Percentiles rank a stretch among this genome's conserved stretches.
Evolutionary conservation across 1,284 basidiomycete species (phyloP).

Genomic region (Lignosus rhinocerotis): DNA sequence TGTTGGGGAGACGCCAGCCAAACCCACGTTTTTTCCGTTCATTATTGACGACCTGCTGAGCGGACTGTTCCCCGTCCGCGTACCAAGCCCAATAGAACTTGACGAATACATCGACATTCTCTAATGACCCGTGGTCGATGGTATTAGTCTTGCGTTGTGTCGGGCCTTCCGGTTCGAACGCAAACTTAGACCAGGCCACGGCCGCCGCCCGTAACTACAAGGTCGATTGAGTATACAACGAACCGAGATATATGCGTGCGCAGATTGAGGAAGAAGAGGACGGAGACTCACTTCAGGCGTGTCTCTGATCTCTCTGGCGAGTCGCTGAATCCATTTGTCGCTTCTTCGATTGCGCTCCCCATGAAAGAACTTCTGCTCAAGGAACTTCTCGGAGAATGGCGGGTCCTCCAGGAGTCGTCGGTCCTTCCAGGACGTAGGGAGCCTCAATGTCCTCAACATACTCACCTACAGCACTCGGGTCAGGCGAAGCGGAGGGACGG

Average conservation of each 20-base stretch:
- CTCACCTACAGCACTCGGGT: not conserved
- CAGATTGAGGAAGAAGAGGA: not conserved
- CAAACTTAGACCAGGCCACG: conserved; percentile 24
- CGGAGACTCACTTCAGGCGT: conserved; percentile 2
- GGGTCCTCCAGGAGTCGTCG: conserved; percentile 30
- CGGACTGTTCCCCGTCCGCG: not conserved
- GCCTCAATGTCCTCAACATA: conserved; percentile 15
- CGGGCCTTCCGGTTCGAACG: conserved; percentile 13
- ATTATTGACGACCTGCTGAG: conserved; percentile 6
- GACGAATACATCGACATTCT: conserved; percentile 24
- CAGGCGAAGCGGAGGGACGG: not conserved
- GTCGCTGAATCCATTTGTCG: conserved; percentile 15
- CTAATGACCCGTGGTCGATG: not conserved
- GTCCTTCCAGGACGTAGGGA: conserved; percentile 30
- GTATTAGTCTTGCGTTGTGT: not conserved
- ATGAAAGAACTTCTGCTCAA: not conserved
- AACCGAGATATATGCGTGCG: not conserved
- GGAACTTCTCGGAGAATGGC: conserved; percentile 31
- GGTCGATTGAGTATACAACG: not conserved
- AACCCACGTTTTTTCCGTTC: conserved; percentile 12
- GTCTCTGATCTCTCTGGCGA: conserved; percentile 11
- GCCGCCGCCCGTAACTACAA: conserved; percentile 21
- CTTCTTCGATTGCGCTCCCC: conserved; percentile 7
- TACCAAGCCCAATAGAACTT: conserved; percentile 31
- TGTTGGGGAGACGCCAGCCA: conserved; percentile 1